Evolutionary conservation across 352 stramenopile species (phyloP), one percentile per base, ranked within the genome.

Genomic region (Phytophthora aleatoria): DNA sequence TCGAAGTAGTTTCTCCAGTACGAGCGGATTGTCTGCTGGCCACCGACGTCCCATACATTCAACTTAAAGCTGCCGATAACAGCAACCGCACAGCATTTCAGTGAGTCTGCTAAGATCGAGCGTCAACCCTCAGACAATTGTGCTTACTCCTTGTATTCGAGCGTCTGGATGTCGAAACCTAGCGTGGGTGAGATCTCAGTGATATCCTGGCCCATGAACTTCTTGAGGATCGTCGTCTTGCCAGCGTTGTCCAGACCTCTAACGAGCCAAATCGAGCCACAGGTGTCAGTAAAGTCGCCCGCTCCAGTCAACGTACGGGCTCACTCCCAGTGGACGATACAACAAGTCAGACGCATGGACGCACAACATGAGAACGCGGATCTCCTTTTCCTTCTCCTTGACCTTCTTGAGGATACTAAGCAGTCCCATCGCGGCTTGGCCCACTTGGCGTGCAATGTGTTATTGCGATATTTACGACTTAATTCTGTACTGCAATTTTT

Each of bases 1-100:
- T 99, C 98, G 76, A 99, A 99, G 82, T 99, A 99, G 83, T 99
- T 99, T 41, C 97, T 86, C 98, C 98, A 99, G 79, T 99, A 99
- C 5, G 97, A 94, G 20, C 97, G 92, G 54, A 99, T 99, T 20
- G 97, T 99, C 63, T 98, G 97, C 84, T 99, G 98, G 30, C 97
- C 98, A 56, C 97, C 98, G 48, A 99, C 96, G 77, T 99, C 97
- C 96, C 96, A 99, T 54, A 99, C 92, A 73, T 99, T 98, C 49
- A 99, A 89, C 74, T 98, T 99, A 73, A 99, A 99, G 71, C 90
- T 94, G 72, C 91, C 85, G 61, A 50, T 3, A 57, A 42, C 26
- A 50, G 3, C 11, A 53, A 53, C 11, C 33, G 47, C 20, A 42
- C 4, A 3, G 20, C 24, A 50, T 8, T 20, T 3, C 12, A 41